Evolutionary conservation across 2,329 filamentous ascomycete genomes (phyloP).

Genomic region (Botryotinia calthae): DNA sequence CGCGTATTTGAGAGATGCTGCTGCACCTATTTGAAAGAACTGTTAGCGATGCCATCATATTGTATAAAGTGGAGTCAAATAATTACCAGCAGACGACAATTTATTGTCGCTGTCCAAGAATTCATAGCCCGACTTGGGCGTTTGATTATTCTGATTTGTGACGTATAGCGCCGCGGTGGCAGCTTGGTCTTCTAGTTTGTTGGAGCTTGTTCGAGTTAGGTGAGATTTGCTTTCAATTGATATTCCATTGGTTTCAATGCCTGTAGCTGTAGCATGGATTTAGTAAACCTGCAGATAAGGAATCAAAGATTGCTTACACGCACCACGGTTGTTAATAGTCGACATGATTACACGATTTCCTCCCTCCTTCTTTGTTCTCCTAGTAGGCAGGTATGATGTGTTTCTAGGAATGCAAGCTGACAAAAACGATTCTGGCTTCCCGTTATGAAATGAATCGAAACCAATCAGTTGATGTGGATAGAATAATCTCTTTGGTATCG

Average conservation of each 20-base stretch:
- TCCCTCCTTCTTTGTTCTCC: background rate
- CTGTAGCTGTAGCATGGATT: background rate
- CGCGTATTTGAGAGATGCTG: slow-evolving; percentile 67
- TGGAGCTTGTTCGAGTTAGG: slow-evolving; percentile 24
- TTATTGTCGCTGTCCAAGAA: slow-evolving; percentile 51
- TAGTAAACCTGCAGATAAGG: background rate
- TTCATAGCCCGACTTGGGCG: slow-evolving; percentile 23
- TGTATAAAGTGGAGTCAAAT: slow-evolving; percentile 10
- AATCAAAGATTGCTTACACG: background rate
- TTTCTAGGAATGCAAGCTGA: slow-evolving; percentile 8
- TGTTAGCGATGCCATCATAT: background rate
- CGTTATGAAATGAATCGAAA: no score
- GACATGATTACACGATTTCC: background rate
- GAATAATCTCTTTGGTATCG: no score
- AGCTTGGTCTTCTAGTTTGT: slow-evolving; percentile 46
- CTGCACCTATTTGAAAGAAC: slow-evolving; percentile 48
- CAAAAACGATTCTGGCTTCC: background rate
- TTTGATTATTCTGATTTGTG: slow-evolving; percentile 40
- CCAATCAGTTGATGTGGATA: no score
- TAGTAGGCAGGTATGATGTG: background rate
- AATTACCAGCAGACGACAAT: slow-evolving; percentile 56
- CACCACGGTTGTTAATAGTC: background rate
- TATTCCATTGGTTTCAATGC: background rate
- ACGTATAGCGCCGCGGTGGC: slow-evolving; percentile 61
- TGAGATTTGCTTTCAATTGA: background rate